Conservation (phyloP, 768 basidiomycete species). For the Hericium rajendrae region DNA sequence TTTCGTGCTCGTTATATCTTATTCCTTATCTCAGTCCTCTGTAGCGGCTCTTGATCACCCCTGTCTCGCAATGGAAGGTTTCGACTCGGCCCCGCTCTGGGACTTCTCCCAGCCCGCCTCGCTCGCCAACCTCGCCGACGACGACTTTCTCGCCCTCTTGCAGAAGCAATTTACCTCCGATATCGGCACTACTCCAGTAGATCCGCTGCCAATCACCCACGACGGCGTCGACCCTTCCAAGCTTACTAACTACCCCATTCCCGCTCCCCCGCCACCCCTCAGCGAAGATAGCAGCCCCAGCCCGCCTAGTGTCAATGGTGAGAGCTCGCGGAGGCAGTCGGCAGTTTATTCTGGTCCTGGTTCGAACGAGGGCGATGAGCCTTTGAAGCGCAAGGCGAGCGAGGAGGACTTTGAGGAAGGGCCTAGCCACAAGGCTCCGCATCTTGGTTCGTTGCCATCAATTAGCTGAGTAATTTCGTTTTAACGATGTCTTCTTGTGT, state of each 20-base stretch:
- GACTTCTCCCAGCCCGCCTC: slow-evolving; percentile 43
- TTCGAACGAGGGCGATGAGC: slow-evolving; percentile 36
- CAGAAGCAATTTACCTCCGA: slow-evolving; percentile 60
- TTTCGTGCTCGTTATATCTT: background rate
- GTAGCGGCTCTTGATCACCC: no score
- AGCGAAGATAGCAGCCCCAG: slow-evolving; percentile 73
- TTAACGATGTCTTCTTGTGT: background rate
- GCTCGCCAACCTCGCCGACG: slow-evolving; percentile 60
- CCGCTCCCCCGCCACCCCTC: slow-evolving; percentile 50
- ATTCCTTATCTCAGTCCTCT: no score
- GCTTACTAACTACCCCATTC: slow-evolving; percentile 39
- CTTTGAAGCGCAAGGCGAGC: slow-evolving; percentile 72
- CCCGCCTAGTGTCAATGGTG: slow-evolving; percentile 42
- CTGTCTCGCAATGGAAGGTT: slow-evolving; percentile 34
- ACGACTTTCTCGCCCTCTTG: slow-evolving; percentile 68
- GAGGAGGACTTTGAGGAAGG: slow-evolving; percentile 48
- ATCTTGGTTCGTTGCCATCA: slow-evolving; percentile 1
- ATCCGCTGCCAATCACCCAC: slow-evolving; percentile 21
- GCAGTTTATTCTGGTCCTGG: slow-evolving; percentile 23
- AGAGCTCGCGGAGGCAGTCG: slow-evolving; percentile 23
- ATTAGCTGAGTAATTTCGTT: background rate
- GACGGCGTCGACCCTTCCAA: slow-evolving; percentile 52
- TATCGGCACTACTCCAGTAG: slow-evolving; percentile 11
- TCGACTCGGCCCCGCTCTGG: slow-evolving; percentile 52
- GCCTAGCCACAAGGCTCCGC: slow-evolving; percentile 44